Evolutionary conservation across 768 basidiomycete genomes (phyloP), one percentile per base, ranked within the genome.

Genomic region (Pisolithus microcarpus): DNA sequence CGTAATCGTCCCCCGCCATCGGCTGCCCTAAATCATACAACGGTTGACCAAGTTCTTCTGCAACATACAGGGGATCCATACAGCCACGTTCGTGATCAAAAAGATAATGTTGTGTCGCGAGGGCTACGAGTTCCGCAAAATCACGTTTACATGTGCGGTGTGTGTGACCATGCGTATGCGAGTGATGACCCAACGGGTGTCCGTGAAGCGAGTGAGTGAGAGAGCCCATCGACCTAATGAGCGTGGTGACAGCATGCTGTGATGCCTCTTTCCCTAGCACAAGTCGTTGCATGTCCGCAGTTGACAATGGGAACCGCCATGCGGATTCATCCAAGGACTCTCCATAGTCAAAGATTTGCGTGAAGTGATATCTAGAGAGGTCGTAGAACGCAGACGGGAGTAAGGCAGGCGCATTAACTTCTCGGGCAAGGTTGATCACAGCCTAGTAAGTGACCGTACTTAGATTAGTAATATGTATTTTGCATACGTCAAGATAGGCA

Each of bases 41-140:
- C 3, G 66, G 67, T 62, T 87, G 84, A 3, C 86, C 87, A 15
- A 89, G 72, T 66, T 89, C 87, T 61, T 89, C 87, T 9, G 87
- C 86, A 42, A 87, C 85, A 59, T 89, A 90, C 46, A 90, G 71
- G 5, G 87, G 87, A 60, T 90, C 87, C 52, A 72, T 75, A 54
- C 75, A 83, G 15, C 87, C 87, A n/a, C 81, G 74, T 63, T 87
- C 85, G 34, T 82, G 75, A 61, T 90, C 87, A 62, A 87, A 85
- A 13, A 89, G 70, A 59, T 90, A 89, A 60, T 90, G 87, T 59
- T 89, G 85, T 19, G 87, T 89, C n/a, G 86, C 87, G 18, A 89
- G 75, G 52, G 82, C 80, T 13, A 87, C 82, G 23, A 90, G 77
- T 63, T 89, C 87, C 5, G 76, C 75, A 53, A 89, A 86, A 62